A percentile compares a stretch with the other conserved stretches of the same genome.
Evolutionary conservation across 1,284 basidiomycete species (phyloP).

Genomic region (Volvariella surrecta): DNA sequence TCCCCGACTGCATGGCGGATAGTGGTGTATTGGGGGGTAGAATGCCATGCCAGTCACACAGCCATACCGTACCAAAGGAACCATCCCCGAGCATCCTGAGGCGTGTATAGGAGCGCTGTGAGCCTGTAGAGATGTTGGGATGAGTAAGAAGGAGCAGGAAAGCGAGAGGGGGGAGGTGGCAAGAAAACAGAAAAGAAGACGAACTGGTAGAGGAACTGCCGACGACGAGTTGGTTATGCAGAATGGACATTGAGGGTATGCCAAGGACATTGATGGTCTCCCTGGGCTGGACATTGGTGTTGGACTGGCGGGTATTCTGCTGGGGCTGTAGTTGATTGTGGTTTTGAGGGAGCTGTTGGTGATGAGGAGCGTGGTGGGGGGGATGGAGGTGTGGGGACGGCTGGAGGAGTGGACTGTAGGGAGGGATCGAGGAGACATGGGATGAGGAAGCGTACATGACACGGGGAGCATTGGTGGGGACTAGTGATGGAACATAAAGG

Average conservation of each 20-base stretch:
- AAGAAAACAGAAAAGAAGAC: constrained; percentile 16
- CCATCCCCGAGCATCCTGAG: constrained; percentile 94
- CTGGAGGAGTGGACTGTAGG: neutral
- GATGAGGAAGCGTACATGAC: constrained; percentile 44
- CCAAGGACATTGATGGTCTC: constrained; percentile 57
- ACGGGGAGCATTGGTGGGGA: constrained; percentile 42
- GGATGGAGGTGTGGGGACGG: constrained; percentile 1
- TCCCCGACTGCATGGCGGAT: constrained; percentile 88
- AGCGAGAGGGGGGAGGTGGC: neutral
- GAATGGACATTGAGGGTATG: constrained; percentile 65
- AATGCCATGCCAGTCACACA: constrained; percentile 98
- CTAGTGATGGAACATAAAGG: constrained; percentile 17
- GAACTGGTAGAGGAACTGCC: constrained; percentile 63
- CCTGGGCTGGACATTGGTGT: constrained; percentile 24
- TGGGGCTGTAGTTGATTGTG: constrained; percentile 19
- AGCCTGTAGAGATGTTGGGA: constrained; percentile 28
- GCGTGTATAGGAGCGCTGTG: constrained; percentile 51
- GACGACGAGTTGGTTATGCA: constrained; percentile 57
- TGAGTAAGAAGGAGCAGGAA: constrained; percentile 9
- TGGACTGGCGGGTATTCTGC: constrained; percentile 16
- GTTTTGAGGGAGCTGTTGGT: constrained; percentile 14
- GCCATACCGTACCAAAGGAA: constrained; percentile 96
- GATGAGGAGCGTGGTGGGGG: constrained; percentile 7
- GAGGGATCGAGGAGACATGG: constrained; percentile 7
- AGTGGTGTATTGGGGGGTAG: constrained; percentile 82